Percentiles rank a stretch among this genome's conserved stretches.
Conservation (phyloP, 1,139 yeast species). For the Blastobotrys persicus region DNA sequence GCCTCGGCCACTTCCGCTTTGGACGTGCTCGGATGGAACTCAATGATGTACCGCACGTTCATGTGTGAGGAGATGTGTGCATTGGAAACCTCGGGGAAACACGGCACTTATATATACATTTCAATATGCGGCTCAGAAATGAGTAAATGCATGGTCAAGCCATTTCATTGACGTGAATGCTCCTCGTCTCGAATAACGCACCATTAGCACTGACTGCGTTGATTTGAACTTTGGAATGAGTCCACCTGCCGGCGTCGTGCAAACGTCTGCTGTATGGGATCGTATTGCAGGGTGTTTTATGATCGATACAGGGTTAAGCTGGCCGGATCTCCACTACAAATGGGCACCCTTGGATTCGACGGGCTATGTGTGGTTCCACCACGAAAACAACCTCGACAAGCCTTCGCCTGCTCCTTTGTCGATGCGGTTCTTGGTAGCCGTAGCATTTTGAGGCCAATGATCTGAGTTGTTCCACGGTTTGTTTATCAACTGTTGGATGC, state of each 20-base stretch:
- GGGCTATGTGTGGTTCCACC: background rate
- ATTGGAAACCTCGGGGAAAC: background rate
- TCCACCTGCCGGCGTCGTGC: too few species aligned
- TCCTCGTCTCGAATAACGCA: too few species aligned
- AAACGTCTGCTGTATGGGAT: too few species aligned
- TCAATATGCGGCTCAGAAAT: background rate
- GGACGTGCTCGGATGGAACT: background rate
- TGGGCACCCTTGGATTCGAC: background rate
- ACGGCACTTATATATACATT: background rate
- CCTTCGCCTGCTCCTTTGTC: background rate
- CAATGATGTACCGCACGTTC: background rate
- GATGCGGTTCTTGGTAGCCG: background rate
- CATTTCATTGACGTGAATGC: too few species aligned
- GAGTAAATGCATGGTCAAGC: background rate
- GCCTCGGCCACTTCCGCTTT: background rate
- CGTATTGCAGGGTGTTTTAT: too few species aligned
- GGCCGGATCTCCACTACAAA: background rate
- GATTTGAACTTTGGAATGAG: too few species aligned
- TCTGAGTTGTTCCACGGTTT: background rate
- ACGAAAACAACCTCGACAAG: background rate
- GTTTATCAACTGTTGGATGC: background rate
- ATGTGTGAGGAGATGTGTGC: background rate
- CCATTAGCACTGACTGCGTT: too few species aligned
- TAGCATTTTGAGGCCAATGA: constrained; percentile 1
- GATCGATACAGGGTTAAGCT: too few species aligned